These are phyloP conservation scores for Candida wancherniae DNA, from an alignment of 805 yeast species.

Conservation along the genomic window DNA sequence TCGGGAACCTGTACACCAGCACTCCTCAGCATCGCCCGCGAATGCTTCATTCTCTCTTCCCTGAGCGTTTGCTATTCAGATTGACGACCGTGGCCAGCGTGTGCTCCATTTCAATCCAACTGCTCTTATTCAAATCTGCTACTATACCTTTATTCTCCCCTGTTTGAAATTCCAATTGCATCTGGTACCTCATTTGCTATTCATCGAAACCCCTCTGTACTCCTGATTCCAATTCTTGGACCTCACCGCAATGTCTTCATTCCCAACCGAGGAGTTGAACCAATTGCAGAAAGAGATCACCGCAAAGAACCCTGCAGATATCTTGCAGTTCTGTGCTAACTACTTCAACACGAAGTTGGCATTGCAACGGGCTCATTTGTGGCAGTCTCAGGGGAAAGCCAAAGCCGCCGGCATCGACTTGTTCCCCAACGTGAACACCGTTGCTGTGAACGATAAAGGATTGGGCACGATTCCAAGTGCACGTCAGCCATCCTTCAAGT, in stretches of 20 bases:
- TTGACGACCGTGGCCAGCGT: too few relatives aligned
- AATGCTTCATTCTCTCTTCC: too few relatives aligned
- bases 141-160: too few relatives aligned
- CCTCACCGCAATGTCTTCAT: constrained; percentile 13
- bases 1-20: too few relatives aligned
- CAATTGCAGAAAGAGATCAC: constrained; percentile 54
- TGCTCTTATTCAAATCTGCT: too few relatives aligned
- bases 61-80: too few relatives aligned
- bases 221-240: too few relatives aligned
- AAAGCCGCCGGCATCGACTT: constrained; percentile 47
- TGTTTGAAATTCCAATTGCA: too few relatives aligned
- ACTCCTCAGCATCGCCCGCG: too few relatives aligned
- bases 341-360: constrained; percentile 62
- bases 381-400: constrained; percentile 48
- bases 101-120: too few relatives aligned
- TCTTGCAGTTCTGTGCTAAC: constrained; percentile 71
- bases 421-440: constrained; percentile 36
- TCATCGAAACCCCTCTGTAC: too few relatives aligned
- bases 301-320: constrained; percentile 56
- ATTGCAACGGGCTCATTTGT: constrained; percentile 50
- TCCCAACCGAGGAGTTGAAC: constrained; percentile 48
- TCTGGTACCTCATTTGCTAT: too few relatives aligned
- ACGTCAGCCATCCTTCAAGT: constrained; percentile 48
- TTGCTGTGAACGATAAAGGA: constrained; percentile 28
- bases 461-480: constrained; percentile 20